phyloP scores from a whole-genome alignment of 2,329 filamentous ascomycete genomes.

The Drechslera avenae region DNA sequence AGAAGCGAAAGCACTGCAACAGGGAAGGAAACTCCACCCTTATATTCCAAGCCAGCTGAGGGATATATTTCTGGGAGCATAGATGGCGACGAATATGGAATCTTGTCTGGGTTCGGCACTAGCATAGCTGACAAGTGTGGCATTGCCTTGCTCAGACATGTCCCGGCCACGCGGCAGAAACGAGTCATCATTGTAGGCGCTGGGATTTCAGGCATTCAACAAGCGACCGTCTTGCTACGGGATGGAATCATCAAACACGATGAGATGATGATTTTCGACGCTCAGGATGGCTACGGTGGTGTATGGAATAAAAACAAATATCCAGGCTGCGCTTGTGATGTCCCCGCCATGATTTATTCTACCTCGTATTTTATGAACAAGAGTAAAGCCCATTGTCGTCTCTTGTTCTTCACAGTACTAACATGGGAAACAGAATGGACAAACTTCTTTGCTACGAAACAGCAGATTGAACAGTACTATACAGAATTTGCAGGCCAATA shows the following conservation, averaged over 20 bases:
- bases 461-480: background rate
- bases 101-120: too few relatives aligned
- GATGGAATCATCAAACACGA: background rate
- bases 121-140: background rate
- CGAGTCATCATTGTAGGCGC: slow-evolving; percentile 1
- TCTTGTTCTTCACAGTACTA: too few relatives aligned
- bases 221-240: background rate
- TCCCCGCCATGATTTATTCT: background rate
- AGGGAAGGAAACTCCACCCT: too few relatives aligned
- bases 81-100: too few relatives aligned
- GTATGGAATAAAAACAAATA: slow-evolving; percentile 48
- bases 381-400: background rate
- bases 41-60: too few relatives aligned
- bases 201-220: background rate
- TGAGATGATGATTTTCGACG: slow-evolving; percentile 1
- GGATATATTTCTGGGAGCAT: too few relatives aligned
- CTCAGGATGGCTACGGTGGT: slow-evolving; percentile 31
- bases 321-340: slow-evolving; percentile 43
- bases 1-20: too few relatives aligned
- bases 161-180: background rate
- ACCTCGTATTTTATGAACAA: slow-evolving; percentile 2
- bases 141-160: background rate
- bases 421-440: background rate
- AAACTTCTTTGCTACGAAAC: background rate
- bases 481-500: background rate